These are phyloP conservation scores for Elsinoe ampelina DNA, from an alignment of 2,329 filamentous ascomycete species.

Conservation along the genomic window DNA sequence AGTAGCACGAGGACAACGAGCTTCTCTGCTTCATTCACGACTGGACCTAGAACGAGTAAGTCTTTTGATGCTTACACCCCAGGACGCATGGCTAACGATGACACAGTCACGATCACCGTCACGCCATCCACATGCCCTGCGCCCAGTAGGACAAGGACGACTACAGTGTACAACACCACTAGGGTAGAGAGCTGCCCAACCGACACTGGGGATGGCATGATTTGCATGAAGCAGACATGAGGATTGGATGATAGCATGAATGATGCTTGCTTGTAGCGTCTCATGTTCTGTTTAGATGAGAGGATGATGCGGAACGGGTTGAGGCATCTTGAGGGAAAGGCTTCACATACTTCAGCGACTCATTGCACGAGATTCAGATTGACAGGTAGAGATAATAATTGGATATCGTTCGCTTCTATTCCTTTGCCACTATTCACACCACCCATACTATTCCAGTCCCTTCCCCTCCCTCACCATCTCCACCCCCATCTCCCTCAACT, in stretches of 20 bases:
- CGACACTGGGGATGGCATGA: constrained; percentile 2
- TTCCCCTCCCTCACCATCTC: constrained; percentile 36
- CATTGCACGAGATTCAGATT: background rate
- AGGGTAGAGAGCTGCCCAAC: constrained; percentile 1
- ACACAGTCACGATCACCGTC: constrained; percentile 3
- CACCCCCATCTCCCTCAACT: constrained; percentile 59
- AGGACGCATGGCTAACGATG: background rate
- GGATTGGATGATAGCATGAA: background rate
- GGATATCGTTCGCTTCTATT: constrained; percentile 1
- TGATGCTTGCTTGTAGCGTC: too few species aligned
- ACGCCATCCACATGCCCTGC: constrained; percentile 5
- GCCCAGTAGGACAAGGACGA: background rate
- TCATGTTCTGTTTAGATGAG: background rate
- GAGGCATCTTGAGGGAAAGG: background rate
- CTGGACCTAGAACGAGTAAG: constrained; percentile 3
- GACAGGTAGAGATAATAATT: constrained; percentile 2
- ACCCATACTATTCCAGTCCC: constrained; percentile 18
- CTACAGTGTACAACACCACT: background rate
- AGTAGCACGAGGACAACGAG: background rate
- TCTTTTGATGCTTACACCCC: background rate
- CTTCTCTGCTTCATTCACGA: background rate
- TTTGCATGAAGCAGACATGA: background rate
- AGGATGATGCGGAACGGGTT: background rate
- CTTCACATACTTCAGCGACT: background rate
- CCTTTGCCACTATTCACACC: background rate